These are phyloP conservation scores for Raddia distichophylla DNA, from an alignment of 176 grass and related monocot genomes.

Conservation along the genomic window DNA sequence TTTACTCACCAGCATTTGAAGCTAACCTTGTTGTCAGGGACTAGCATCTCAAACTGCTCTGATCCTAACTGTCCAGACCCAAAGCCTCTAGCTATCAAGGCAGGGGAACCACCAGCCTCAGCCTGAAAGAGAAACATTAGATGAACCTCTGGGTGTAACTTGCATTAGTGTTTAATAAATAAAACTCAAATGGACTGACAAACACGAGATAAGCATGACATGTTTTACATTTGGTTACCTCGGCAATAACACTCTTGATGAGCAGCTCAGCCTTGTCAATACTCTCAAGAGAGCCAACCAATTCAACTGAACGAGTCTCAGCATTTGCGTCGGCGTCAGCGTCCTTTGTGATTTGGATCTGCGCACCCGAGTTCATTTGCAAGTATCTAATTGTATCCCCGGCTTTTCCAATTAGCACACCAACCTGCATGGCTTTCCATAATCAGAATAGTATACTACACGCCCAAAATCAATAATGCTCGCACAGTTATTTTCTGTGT, in stretches of 20 bases:
- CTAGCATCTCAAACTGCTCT: constrained; percentile 85
- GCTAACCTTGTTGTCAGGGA: constrained; percentile 86
- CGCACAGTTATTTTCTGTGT: not conserved
- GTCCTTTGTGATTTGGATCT: constrained; percentile 98
- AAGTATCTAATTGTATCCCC: constrained; percentile 93
- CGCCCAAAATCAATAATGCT: not conserved
- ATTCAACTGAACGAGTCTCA: constrained; percentile 65
- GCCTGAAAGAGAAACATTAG: constrained; percentile 57
- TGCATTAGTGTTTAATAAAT: not conserved
- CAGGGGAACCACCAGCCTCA: constrained; percentile 86
- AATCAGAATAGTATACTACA: not conserved
- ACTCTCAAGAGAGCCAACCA: constrained; percentile 67
- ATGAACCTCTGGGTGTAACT: not conserved
- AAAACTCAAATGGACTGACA: not conserved
- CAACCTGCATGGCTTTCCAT: constrained; percentile 57
- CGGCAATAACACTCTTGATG: constrained; percentile 79
- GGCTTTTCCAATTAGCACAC: constrained; percentile 88
- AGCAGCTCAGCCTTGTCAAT: constrained; percentile 85
- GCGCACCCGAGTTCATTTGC: constrained; percentile 72
- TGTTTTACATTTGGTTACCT: constrained; percentile 47
- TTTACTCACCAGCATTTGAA: not conserved
- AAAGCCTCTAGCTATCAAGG: constrained; percentile 85
- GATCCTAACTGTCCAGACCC: constrained; percentile 65
- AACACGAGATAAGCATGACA: not conserved
- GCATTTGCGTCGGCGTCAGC: constrained; percentile 54